Evolutionary conservation across 768 basidiomycete genomes (phyloP).

Genomic region (Rhodotorula sphaerocarpa): DNA sequence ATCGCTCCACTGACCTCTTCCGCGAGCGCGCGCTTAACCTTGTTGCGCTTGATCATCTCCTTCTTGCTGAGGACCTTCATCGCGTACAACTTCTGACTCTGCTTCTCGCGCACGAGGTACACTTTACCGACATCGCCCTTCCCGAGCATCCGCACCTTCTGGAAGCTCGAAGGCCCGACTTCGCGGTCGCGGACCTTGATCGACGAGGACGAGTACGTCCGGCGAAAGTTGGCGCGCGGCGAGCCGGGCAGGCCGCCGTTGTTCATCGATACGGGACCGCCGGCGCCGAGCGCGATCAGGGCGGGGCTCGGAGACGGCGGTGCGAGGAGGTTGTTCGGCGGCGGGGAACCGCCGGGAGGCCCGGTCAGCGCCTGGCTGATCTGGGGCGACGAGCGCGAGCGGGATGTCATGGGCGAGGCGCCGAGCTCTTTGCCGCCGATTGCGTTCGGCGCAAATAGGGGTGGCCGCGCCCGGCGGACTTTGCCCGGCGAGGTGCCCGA

Average conservation of each 20-base stretch:
- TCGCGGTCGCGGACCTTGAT: conserved; percentile 81
- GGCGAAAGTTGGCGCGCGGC: conserved; percentile 54
- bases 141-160: conserved; percentile 95
- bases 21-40: conserved; percentile 95
- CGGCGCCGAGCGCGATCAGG: too few species aligned
- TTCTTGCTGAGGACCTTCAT: conserved; percentile 99
- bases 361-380: too few species aligned
- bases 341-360: too few species aligned
- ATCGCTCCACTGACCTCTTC: conserved; percentile 66
- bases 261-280: conserved; percentile 11
- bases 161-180: conserved; percentile 85
- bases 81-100: conserved; percentile 86
- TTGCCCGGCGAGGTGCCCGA: neutral
- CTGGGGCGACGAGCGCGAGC: conserved; percentile 23
- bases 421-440: neutral
- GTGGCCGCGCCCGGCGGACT: neutral
- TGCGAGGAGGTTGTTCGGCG: conserved; percentile 9
- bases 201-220: conserved; percentile 95
- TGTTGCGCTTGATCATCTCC: conserved; percentile 99
- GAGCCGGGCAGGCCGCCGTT: conserved; percentile 27
- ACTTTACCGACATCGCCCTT: conserved; percentile 98
- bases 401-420: conserved; percentile 11
- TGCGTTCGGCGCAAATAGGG: neutral
- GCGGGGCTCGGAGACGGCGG: conserved; percentile 31
- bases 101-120: conserved; percentile 96